Conservation (phyloP, 192 early-diverging fungal genomes). For the Jimgerdemannia flammicorona region DNA sequence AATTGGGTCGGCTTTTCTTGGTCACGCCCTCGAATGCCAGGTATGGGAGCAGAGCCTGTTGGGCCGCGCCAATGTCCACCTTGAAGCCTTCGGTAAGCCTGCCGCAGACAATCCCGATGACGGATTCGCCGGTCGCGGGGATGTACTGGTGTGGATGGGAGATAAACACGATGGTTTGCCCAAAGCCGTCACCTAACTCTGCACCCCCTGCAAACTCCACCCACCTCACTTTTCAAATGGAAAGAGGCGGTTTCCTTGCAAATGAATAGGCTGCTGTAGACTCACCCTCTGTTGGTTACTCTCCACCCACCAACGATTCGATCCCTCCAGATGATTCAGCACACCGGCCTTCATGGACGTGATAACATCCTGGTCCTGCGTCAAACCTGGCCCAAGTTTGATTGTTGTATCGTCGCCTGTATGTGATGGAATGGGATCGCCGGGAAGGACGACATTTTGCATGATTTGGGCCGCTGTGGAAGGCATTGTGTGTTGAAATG, state of each 20-base stretch:
- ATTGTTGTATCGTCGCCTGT: conserved; percentile 33
- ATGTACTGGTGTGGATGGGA: conserved; percentile 64
- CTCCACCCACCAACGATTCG: conserved; percentile 76
- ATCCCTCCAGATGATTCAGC: conserved; percentile 47
- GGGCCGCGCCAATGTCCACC: conserved; percentile 93
- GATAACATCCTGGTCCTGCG: conserved; percentile 57
- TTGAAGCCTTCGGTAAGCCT: conserved; percentile 74
- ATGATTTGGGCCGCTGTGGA: not conserved
- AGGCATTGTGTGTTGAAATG: no score
- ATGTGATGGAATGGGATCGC: conserved; percentile 39
- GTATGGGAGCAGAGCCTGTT: conserved; percentile 69
- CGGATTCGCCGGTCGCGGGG: conserved; percentile 78
- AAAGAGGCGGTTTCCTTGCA: not conserved
- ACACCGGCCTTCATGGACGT: conserved; percentile 74
- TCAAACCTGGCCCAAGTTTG: conserved; percentile 82
- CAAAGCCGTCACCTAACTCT: not conserved
- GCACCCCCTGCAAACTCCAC: not conserved
- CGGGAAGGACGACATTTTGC: conserved; percentile 47
- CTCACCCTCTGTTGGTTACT: conserved; percentile 73
- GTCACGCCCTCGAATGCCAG: conserved; percentile 95
- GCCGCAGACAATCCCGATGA: conserved; percentile 76
- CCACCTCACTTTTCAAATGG: not conserved
- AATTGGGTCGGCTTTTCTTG: conserved; percentile 83
- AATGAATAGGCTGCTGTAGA: conserved; percentile 6
- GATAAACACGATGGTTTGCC: not conserved